These are phyloP conservation scores for Venturiaceae sp. DNA, from an alignment of 2,329 filamentous ascomycete genomes.

Conservation along the genomic window DNA sequence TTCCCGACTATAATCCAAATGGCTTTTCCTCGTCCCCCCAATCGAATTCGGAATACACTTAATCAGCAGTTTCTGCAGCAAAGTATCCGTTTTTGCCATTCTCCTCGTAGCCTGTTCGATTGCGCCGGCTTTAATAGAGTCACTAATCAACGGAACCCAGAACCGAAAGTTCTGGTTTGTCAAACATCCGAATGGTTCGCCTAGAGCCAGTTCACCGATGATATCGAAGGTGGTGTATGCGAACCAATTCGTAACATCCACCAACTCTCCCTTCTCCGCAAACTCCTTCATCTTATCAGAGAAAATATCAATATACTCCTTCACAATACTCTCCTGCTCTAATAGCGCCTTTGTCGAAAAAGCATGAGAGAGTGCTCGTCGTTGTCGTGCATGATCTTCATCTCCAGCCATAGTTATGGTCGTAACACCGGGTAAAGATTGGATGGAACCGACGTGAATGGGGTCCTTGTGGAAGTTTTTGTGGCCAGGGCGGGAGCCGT, in stretches of 20 bases:
- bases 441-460: neutral
- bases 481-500: conserved; percentile 11
- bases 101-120: conserved; percentile 3
- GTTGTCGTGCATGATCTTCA: conserved; percentile 10
- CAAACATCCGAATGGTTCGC: conserved; percentile 17
- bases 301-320: conserved; percentile 19
- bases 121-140: neutral
- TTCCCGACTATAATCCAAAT: conserved; percentile 15
- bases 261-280: neutral
- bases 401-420: conserved; percentile 15
- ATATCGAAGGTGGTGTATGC: conserved; percentile 12
- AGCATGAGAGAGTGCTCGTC: neutral
- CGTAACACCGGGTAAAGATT: conserved; percentile 12
- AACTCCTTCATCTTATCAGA: conserved; percentile 6
- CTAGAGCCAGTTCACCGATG: conserved; percentile 20
- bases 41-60: conserved; percentile 13
- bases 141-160: conserved; percentile 15
- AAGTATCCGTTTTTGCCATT: conserved; percentile 11
- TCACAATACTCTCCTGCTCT: conserved; percentile 22
- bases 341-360: conserved; percentile 6
- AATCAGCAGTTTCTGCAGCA: conserved; percentile 13
- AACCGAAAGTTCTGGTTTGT: conserved; percentile 10
- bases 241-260: conserved; percentile 8
- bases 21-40: conserved; percentile 10
- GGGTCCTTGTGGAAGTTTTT: conserved; percentile 1